These are phyloP conservation scores for Rhinocladiella similis DNA, from an alignment of 2,329 filamentous ascomycete genomes.

Conservation along the genomic window DNA sequence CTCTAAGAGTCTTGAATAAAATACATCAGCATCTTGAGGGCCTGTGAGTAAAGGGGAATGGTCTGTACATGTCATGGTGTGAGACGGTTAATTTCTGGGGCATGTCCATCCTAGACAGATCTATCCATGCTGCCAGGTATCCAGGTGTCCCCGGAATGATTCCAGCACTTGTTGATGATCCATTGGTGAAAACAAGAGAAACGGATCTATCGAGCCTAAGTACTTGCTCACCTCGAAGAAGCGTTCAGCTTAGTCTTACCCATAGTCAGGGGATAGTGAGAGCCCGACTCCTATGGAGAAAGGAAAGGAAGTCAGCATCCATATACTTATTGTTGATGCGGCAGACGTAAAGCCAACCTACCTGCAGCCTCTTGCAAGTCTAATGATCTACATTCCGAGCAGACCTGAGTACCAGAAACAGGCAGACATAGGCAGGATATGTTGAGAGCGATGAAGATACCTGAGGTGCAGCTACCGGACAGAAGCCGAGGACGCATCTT, in stretches of 20 bases:
- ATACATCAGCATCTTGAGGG: too few species aligned
- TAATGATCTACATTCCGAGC: conserved; percentile 2
- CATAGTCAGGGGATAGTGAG: conserved; percentile 1
- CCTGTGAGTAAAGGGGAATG: too few species aligned
- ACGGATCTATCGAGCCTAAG: too few species aligned
- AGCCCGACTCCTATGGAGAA: conserved; percentile 1
- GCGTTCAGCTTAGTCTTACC: not conserved
- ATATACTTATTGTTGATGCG: not conserved
- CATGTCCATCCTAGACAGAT: too few species aligned
- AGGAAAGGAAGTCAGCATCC: conserved; percentile 1
- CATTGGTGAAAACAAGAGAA: too few species aligned
- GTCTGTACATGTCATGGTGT: too few species aligned
- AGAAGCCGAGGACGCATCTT: conserved; percentile 2
- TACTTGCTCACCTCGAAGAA: too few species aligned
- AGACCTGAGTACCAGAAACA: conserved; percentile 1
- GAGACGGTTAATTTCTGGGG: too few species aligned
- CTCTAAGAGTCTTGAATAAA: too few species aligned
- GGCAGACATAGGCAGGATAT: not conserved
- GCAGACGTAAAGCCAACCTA: not conserved
- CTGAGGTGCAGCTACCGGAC: conserved; percentile 2
- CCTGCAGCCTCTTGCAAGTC: conserved; percentile 3
- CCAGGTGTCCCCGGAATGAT: too few species aligned
- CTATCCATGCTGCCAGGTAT: too few species aligned
- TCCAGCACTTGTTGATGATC: too few species aligned
- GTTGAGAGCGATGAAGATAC: not conserved